Percentiles rank a stretch among this genome's conserved stretches.
Conservation (phyloP, 176 grass and related monocot genomes). For the Hyparrhenia diplandra region DNA sequence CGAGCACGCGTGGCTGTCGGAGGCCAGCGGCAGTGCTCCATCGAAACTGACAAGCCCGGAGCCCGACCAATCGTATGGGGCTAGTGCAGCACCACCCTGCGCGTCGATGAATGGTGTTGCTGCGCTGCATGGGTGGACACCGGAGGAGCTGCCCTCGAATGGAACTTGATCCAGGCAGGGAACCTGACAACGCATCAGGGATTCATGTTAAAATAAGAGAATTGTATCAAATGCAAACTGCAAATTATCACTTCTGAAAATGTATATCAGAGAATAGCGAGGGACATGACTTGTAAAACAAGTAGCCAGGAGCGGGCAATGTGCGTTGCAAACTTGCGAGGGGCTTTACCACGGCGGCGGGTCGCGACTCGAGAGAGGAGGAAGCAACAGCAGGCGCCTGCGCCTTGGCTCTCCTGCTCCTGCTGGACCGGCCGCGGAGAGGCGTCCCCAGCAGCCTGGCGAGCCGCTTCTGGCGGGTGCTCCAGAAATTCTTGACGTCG, state of each 20-base stretch:
- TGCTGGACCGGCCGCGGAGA: conserved; percentile 12
- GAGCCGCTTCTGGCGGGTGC: conserved; percentile 68
- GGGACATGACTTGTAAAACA: not conserved
- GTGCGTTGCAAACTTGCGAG: too few relatives aligned
- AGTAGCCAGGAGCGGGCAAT: not conserved
- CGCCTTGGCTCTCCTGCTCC: conserved; percentile 15
- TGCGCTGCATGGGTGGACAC: not conserved
- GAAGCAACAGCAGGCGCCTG: not conserved
- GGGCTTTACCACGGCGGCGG: conserved; percentile 11
- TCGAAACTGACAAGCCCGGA: conserved; percentile 14
- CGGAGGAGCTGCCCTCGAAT: conserved; percentile 9
- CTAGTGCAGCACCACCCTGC: not conserved
- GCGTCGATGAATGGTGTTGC: not conserved
- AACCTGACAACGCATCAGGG: conserved; percentile 9
- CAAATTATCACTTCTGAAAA: too few relatives aligned
- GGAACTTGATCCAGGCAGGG: conserved; percentile 13
- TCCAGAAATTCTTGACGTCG: conserved; percentile 96
- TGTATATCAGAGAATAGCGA: not conserved
- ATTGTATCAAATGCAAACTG: too few relatives aligned
- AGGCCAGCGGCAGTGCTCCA: conserved; percentile 7
- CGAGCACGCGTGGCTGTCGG: conserved; percentile 11
- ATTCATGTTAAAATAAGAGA: not conserved
- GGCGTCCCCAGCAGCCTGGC: conserved; percentile 50
- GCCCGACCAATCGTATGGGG: not conserved
- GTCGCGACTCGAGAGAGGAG: not conserved